phyloP scores from a whole-genome alignment of 225 moss, liverwort and hornwort species.

The Antitrichia curtipendula region DNA sequence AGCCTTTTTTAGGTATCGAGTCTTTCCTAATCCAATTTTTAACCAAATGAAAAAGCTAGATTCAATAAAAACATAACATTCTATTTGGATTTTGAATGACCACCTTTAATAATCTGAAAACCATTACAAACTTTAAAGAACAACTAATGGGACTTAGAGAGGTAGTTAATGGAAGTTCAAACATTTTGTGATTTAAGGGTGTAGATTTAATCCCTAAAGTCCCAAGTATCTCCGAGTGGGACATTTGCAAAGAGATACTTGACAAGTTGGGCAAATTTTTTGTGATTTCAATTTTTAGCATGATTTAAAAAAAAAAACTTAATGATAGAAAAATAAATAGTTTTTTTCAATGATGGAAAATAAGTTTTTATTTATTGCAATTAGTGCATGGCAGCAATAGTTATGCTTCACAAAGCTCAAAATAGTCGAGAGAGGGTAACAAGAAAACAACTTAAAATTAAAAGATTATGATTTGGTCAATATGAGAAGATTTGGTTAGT shows the following conservation, averaged over 20 bases:
- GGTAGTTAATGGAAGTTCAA: not conserved
- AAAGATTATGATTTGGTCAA: not conserved
- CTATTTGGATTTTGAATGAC: not conserved
- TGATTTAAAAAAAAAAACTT: not conserved
- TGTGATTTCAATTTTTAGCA: accelerated
- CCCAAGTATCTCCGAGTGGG: accelerated
- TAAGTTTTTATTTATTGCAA: not conserved
- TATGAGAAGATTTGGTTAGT: not conserved
- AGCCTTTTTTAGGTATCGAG: accelerated
- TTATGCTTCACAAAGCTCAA: not conserved
- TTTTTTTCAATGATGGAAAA: not conserved
- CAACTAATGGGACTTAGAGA: not conserved
- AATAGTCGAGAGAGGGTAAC: not conserved
- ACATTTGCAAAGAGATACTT: accelerated
- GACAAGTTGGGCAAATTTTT: accelerated
- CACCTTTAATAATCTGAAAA: accelerated
- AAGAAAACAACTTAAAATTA: not conserved
- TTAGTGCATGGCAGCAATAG: not conserved
- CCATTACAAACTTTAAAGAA: accelerated
- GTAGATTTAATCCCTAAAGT: accelerated
- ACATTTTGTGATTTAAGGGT: not conserved
- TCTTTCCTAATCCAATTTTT: not conserved
- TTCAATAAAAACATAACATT: not conserved
- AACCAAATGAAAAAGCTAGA: not conserved
- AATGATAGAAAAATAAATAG: too few species aligned